Percentiles rank a stretch among this genome's conserved stretches.
Evolutionary conservation across 352 stramenopile genomes (phyloP).

Genomic region (Pythium aphanidermatum): DNA sequence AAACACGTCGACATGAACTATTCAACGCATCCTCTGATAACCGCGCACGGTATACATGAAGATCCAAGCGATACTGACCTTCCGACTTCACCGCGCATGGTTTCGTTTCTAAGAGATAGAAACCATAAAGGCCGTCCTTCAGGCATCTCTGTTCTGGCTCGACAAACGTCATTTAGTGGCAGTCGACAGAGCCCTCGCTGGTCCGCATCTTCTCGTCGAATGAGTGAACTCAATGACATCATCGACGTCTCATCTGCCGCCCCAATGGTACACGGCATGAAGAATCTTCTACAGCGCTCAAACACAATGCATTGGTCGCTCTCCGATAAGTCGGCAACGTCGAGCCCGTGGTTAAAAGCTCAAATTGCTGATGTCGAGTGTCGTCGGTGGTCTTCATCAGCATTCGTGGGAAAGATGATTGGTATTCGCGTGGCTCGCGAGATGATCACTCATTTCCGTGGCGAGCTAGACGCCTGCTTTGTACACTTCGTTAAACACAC

Average conservation of each 20-base stretch:
- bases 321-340: slow-evolving; percentile 27
- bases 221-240: slow-evolving; percentile 47
- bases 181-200: slow-evolving; percentile 12
- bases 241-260: slow-evolving; percentile 13
- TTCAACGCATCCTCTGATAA: not conserved
- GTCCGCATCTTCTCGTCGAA: slow-evolving; percentile 40
- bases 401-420: slow-evolving; percentile 86
- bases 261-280: slow-evolving; percentile 18
- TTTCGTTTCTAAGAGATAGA: slow-evolving; percentile 8
- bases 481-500: slow-evolving; percentile 21
- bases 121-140: slow-evolving; percentile 1
- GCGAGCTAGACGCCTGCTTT: slow-evolving; percentile 46
- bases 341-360: slow-evolving; percentile 64
- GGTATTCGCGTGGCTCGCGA: slow-evolving; percentile 74
- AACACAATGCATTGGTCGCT: slow-evolving; percentile 47
- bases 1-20: not conserved
- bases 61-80: not conserved
- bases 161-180: slow-evolving; percentile 9
- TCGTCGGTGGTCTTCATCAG: slow-evolving; percentile 74
- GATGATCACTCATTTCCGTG: slow-evolving; percentile 83
- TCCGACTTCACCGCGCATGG: slow-evolving; percentile 20
- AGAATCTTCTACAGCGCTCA: slow-evolving; percentile 26
- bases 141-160: not conserved
- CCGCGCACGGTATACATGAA: not conserved
- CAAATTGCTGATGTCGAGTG: slow-evolving; percentile 85